A percentile compares a stretch with the other conserved stretches of the same genome.
Evolutionary conservation across 768 basidiomycete genomes (phyloP).

Genomic region (Rhodotorula toruloides): DNA sequence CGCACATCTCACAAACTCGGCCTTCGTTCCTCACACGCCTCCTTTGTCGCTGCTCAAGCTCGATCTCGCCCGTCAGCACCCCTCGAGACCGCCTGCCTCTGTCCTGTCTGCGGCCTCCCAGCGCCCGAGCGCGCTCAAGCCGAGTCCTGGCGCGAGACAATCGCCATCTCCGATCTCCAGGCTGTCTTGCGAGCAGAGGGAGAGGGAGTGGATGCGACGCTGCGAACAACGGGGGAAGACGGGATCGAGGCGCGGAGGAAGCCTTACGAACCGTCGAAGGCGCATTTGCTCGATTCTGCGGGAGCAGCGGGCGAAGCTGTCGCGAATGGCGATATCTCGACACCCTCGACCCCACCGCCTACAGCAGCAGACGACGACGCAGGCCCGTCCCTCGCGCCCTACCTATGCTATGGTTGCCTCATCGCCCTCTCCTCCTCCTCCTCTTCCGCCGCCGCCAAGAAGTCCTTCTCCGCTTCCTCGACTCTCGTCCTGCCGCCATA

Average conservation of each 20-base stretch:
- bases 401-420: conserved; percentile 35
- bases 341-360: neutral
- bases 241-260: too few species aligned
- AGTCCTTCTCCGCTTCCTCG: too few species aligned
- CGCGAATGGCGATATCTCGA: neutral
- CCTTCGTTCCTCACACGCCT: conserved; percentile 15
- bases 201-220: neutral
- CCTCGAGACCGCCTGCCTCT: neutral
- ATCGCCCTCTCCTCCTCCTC: conserved; percentile 11
- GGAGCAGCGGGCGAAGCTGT: neutral
- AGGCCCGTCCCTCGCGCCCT: neutral
- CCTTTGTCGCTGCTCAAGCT: too few species aligned
- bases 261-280: too few species aligned
- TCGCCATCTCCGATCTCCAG: conserved; percentile 24
- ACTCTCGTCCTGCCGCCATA: conserved; percentile 20
- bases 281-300: too few species aligned
- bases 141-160: conserved; percentile 28
- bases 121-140: conserved; percentile 17
- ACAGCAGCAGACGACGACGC: neutral
- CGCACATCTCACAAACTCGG: conserved; percentile 41
- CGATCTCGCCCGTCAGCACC: neutral
- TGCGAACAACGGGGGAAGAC: neutral
- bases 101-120: conserved; percentile 29
- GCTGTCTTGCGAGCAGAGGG: neutral
- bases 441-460: neutral